These are phyloP conservation scores for Ogataea paraovalis DNA, from an alignment of 805 yeast genomes.

Conservation along the genomic window DNA sequence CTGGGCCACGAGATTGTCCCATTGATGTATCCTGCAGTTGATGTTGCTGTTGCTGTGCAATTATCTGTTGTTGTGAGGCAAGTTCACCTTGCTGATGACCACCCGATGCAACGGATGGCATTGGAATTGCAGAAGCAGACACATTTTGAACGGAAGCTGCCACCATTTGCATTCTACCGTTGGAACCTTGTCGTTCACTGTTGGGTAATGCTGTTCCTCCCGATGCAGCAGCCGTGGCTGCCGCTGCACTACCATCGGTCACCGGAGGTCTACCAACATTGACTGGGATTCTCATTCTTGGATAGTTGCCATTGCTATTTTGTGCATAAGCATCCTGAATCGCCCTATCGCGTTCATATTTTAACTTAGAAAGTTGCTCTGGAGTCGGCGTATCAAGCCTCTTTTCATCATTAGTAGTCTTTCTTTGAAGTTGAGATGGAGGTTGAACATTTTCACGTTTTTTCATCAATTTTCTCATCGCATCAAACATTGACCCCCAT, in stretches of 20 bases:
- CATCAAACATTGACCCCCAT: constrained; percentile 98
- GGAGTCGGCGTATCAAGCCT: constrained; percentile 67
- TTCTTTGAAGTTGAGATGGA: constrained; percentile 42
- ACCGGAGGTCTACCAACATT: constrained; percentile 10
- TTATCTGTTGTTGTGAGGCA: constrained; percentile 1
- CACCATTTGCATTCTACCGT: background rate
- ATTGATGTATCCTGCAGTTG: background rate
- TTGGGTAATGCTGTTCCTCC: constrained; percentile 8
- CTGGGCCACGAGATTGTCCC: background rate
- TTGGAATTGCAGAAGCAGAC: background rate
- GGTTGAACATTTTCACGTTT: constrained; percentile 77
- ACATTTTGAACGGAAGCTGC: background rate
- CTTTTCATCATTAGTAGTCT: constrained; percentile 25
- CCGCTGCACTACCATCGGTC: background rate
- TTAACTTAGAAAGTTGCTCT: constrained; percentile 75
- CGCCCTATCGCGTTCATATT: constrained; percentile 81
- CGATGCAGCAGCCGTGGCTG: background rate
- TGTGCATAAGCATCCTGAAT: constrained; percentile 66
- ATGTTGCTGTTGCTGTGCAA: constrained; percentile 1
- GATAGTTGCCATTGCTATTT: constrained; percentile 15
- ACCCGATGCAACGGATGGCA: background rate
- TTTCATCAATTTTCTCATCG: constrained; percentile 83
- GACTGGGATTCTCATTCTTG: constrained; percentile 21
- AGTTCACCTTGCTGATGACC: background rate
- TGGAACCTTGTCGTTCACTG: background rate